These are phyloP conservation scores for Magnusiomyces suaveolens DNA, from an alignment of 1,139 yeast species.

Conservation along the genomic window DNA sequence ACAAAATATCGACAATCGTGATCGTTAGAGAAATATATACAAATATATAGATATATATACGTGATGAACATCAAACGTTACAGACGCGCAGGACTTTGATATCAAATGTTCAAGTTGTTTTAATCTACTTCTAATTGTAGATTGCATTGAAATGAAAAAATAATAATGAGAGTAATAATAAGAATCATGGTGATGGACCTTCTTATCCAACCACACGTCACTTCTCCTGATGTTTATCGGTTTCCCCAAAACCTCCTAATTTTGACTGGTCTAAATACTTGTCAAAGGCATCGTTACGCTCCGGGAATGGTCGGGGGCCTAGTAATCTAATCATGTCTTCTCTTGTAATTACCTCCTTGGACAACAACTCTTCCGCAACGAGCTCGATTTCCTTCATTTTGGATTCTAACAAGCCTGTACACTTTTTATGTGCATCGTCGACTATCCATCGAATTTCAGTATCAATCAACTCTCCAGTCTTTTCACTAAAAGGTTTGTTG, in stretches of 20 bases:
- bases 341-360: constrained; percentile 78
- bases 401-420: constrained; percentile 58
- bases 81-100: too few relatives aligned
- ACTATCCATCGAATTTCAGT: constrained; percentile 76
- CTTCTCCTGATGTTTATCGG: constrained; percentile 82
- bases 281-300: constrained; percentile 86
- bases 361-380: constrained; percentile 77
- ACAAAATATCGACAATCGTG: too few relatives aligned
- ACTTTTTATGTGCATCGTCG: constrained; percentile 61
- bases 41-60: too few relatives aligned
- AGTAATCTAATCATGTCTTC: constrained; percentile 81
- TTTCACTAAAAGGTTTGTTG: constrained; percentile 86
- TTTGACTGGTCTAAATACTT: constrained; percentile 44
- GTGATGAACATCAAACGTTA: too few relatives aligned
- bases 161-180: too few relatives aligned
- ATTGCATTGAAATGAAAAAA: too few relatives aligned
- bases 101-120: too few relatives aligned
- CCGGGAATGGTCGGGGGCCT: constrained; percentile 87
- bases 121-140: too few relatives aligned
- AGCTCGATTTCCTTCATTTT: constrained; percentile 64
- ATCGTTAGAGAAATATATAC: too few relatives aligned
- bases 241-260: constrained; percentile 51
- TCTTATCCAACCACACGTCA: constrained; percentile 57
- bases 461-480: constrained; percentile 72
- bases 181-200: too few relatives aligned